Evolutionary conservation across 345 rosid species (phyloP), one percentile per base, ranked within the genome.

Genomic region (Leavenworthia alabamica): DNA sequence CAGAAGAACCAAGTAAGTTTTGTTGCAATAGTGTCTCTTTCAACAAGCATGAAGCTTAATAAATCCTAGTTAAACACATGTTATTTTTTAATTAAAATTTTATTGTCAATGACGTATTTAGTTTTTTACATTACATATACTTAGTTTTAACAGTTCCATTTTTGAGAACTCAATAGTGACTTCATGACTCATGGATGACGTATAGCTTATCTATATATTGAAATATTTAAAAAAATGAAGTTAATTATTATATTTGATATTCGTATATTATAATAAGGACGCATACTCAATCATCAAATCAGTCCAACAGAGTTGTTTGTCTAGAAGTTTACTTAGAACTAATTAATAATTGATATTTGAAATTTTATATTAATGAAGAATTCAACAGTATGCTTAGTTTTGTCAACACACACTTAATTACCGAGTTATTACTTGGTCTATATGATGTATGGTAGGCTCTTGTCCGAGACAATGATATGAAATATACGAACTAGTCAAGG

Each of bases 1-100:
- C 80, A 82, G 10, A 80, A 82, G 50, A 84, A 66, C 83, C 85
- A 78, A n/a, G 76, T 46, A 23, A 84, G 68, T 64, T 60, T 57
- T 35, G 75, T 46, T 11, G 59, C 68, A 33, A 57, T 56, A 41
- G 74, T 56, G 57, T 77, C 88, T 54, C 80, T 55, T 22, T 88
- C 86, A 2, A 84, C 88, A 20, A 77, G 24, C 73, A 80, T 50
- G 65, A 82, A 70, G 22, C 47, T 56, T 58, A 59, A 49, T 11
- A 67, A 4, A 57, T 58, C 72, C 36, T n/a, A n/a, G n/a, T n/a
- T n/a, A n/a, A n/a, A n/a, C n/a, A n/a, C n/a, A n/a, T n/a, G n/a
- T n/a, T n/a, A n/a, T n/a, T n/a, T n/a, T n/a, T n/a, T n/a, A n/a
- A n/a, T n/a, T n/a, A n/a, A n/a, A n/a, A n/a, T n/a, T n/a, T n/a